Evolutionary conservation across 345 rosid genomes (phyloP), one percentile per base, ranked within the genome.

Genomic region (Populus davidiana): DNA sequence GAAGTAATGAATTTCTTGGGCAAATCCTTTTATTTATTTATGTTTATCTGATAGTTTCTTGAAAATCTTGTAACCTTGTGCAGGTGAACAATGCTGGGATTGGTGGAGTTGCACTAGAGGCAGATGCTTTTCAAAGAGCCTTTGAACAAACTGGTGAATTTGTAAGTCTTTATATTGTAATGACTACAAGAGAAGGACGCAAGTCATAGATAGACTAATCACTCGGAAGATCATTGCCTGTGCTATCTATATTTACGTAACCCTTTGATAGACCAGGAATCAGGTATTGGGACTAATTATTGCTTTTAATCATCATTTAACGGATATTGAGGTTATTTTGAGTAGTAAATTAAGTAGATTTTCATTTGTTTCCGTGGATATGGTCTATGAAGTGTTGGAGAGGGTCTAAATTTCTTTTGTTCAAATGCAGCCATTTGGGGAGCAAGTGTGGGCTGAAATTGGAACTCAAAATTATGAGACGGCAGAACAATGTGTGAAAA

Each of bases 61-160:
- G 38, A 36, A 10, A 23, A 29, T 31, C 9, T 71, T 56, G 11
- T 3, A 33, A 59, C 11, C 14, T 27, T 35, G 82, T 70, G 67
- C 77, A 89, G 92, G 90, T 89, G 62, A 89, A 86, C 74, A 86
- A 85, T 78, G 86, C 86, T 2, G 90, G 86, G 27, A 66, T 83
- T 25, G 3, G 16, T 38, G 86, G 85, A 25, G 2, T 14, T 62
- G 47, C 11, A 14, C 1, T 81, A 6, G 80, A 89, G 63, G 18
- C 1, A 6, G 78, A 81, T 17, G 77, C 54, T 52, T 18, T 80
- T 2, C 64, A n/a, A 52, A 65, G 62, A n/a, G 78, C 69, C 18
- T 35, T 65, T 21, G 69, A 74, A 16, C 64, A 39, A 39, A 0
- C 71, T 73, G 81, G 82, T 76, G 81, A 63, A 12, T 38, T 52